A percentile compares a stretch with the other conserved stretches of the same genome.
Evolutionary conservation across 2,329 filamentous ascomycete species (phyloP).

Genomic region (Lecanicillium sp.): DNA sequence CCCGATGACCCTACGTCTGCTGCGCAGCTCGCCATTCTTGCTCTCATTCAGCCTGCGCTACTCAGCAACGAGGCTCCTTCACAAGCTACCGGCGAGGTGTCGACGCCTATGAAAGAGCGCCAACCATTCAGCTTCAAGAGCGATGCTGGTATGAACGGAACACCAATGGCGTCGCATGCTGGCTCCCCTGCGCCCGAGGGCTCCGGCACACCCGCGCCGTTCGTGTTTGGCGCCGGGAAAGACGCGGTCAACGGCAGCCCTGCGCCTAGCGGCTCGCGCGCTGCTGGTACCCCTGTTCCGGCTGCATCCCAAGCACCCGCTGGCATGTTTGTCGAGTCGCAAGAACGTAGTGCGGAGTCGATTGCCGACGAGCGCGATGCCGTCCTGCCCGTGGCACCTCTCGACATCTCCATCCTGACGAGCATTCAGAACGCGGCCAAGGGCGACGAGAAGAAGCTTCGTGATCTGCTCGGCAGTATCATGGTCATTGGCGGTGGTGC

Average conservation of each 20-base stretch:
- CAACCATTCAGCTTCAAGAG: slow-evolving; percentile 63
- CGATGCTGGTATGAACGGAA: slow-evolving; percentile 65
- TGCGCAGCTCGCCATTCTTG: slow-evolving; percentile 67
- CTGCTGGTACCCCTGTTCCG: slow-evolving; percentile 39
- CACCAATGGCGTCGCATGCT: slow-evolving; percentile 78
- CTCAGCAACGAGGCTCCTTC: slow-evolving; percentile 31
- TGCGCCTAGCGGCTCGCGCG: slow-evolving; percentile 46
- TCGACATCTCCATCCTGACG: slow-evolving; percentile 85
- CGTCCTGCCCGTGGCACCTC: slow-evolving; percentile 72
- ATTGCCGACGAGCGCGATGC: slow-evolving; percentile 68
- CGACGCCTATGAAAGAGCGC: slow-evolving; percentile 57
- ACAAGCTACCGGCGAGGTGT: slow-evolving; percentile 40
- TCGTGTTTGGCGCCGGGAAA: slow-evolving; percentile 47
- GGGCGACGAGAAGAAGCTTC: slow-evolving; percentile 86
- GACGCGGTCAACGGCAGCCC: slow-evolving; percentile 44
- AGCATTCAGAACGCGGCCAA: slow-evolving; percentile 82
- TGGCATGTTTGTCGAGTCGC: slow-evolving; percentile 44
- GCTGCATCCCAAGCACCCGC: slow-evolving; percentile 33
- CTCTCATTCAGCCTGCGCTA: slow-evolving; percentile 54
- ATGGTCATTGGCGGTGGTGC: slow-evolving; percentile 85
- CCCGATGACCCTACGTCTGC: slow-evolving; percentile 85
- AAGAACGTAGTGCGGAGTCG: slow-evolving; percentile 43
- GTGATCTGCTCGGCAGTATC: slow-evolving; percentile 82
- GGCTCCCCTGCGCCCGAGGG: slow-evolving; percentile 83
- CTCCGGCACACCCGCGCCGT: slow-evolving; percentile 57